Base-by-base conservation (phyloP, 768 basidiomycete species). In the Punctularia strigosozonata region DNA sequence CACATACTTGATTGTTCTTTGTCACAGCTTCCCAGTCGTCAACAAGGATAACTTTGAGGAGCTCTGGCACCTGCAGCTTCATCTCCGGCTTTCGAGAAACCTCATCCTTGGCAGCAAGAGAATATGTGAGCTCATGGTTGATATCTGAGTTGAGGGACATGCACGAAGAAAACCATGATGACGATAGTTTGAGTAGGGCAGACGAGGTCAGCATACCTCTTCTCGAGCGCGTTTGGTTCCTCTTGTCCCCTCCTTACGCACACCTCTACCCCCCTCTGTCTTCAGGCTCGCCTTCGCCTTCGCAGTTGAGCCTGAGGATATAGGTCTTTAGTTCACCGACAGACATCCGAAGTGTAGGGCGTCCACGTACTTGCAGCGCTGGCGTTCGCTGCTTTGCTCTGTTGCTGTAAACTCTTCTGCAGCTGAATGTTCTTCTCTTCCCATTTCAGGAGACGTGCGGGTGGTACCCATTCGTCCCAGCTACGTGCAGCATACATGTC, bases 11-110 rank as follows among this genome's bases (percentile, higher is more conserved):
- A 48, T 79, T 77, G 54, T 91, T 86, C 65, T 95, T 97, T 38
- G 95, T 98, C 26, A 98, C 79, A 4, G 80, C 76, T 59, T 98
- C 94, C 95, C 95, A 99, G 49, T 98, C 95, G 52, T 98, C 91
- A 2, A 98, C 91, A 25, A 99, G 68, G 34, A 83, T 69, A 22
- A 78, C 71, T 57, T 95, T 97, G 45, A 98, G 69, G n/a, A 72
- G 57, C 50, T 97, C 95, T 0, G 94, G 95, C 4, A 95, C 79
- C 42, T 67, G 73, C 36, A 99, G 67, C 61, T 87, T 89, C 70
- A 98, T 79, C 51, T 98, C 92, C 1, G 87, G 82, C 47, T 83
- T 78, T 56, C 76, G 78, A 52, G 65, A 65, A 43, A 65, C 73
- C 20, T 94, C 91, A 38, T 87, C 86, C 73, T 91, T 49, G 17